These are phyloP conservation scores for Flaveria linearis DNA, from an alignment of 129 eudicot species.

Conservation along the genomic window DNA sequence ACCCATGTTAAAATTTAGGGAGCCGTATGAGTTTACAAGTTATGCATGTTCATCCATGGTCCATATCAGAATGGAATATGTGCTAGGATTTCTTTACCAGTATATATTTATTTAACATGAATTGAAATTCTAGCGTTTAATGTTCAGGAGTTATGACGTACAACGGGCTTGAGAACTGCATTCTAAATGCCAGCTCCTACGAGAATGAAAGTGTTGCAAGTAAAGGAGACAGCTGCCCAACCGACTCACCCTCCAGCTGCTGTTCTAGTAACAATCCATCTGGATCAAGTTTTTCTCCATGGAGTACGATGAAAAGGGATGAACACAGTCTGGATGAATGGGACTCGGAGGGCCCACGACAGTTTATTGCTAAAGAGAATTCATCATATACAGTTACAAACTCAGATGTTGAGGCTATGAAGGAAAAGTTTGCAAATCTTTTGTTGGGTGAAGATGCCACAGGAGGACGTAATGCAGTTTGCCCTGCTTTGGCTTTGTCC, in stretches of 20 bases:
- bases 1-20: neutral
- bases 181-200: constrained; percentile 51
- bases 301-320: constrained; percentile 64
- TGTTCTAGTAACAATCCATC: constrained; percentile 77
- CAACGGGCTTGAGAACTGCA: constrained; percentile 92
- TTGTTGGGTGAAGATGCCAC: constrained; percentile 89
- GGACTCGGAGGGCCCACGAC: constrained; percentile 54
- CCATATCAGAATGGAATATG: neutral
- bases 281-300: constrained; percentile 66
- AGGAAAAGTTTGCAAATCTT: constrained; percentile 78
- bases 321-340: constrained; percentile 55
- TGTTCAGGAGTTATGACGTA: constrained; percentile 75
- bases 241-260: constrained; percentile 79
- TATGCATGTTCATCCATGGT: neutral
- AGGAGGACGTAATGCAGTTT: constrained; percentile 73
- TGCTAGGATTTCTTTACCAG: neutral
- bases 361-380: neutral
- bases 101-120: neutral
- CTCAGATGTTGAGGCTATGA: constrained; percentile 71
- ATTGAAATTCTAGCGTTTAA: neutral
- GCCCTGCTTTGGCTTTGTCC: constrained; percentile 80
- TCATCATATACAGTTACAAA: constrained; percentile 16
- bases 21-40: neutral
- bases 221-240: constrained; percentile 53
- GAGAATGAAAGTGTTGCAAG: constrained; percentile 60